Base-by-base conservation (phyloP, 2,329 filamentous ascomycete species). In the Penicillium polonicum region DNA sequence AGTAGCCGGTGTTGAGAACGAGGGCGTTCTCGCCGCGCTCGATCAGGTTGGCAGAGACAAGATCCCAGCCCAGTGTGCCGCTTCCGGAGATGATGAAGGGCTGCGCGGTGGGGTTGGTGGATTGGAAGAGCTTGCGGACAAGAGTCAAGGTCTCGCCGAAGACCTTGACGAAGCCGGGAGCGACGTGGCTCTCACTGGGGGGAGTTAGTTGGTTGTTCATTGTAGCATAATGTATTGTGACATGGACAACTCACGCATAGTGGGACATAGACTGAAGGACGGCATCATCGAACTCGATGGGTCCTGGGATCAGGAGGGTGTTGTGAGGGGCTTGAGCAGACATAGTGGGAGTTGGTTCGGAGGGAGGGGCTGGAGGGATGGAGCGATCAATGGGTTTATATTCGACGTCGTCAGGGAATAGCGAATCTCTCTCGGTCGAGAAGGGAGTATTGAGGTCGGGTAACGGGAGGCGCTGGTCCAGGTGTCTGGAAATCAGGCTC, bases 261-360 rank as follows among this genome's bases (percentile, higher is more conserved):
- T 96, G 92, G 81, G 89, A 88, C 93, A 97, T 97, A 60, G 92
- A 91, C 76, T 92, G 85, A 52, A 97, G 86, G 60, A 97, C 93
- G 48, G 88, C 92, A 93, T 97, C 93, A 75, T 97, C 93, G 73
- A 97, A 97, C 80, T 97, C 93, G 76, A 97, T 96, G 71, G 94
- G 94, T 63, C 94, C 94, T 49, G 94, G 94, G 72, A 99, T 97
- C 79, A 99, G 86, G 78, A 99, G 82, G 55, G 93, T 88, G 52
- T 85, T 81, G 72, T 88, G 86, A 55, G 82, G 75, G 53, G 83
- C 69, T 77, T 88, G 85, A 55, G 69, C 72, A 41, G 84, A 86
- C 83, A 86, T 86, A 53, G 70, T 82, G 68, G 68, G 64, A 49
- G 67, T 60, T 51, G 66, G 62, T 59, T 65, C 51, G 52, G 61